Evolutionary conservation across 768 basidiomycete genomes (phyloP).

Genomic region (Auricularia sp.): DNA sequence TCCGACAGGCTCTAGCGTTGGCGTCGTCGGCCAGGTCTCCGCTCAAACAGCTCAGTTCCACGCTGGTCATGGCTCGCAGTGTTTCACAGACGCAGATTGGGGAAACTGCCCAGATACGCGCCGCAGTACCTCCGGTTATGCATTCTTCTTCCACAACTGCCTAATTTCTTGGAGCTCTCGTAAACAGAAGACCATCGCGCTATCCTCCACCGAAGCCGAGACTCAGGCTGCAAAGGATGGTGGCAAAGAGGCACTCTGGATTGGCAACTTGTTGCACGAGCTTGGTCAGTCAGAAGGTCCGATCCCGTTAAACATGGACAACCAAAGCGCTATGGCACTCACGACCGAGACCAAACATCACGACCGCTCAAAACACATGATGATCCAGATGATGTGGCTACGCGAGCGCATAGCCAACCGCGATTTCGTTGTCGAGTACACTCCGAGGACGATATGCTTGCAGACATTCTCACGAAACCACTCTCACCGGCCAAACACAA

Average conservation of each 20-base stretch:
- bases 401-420: not conserved
- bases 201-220: constrained; percentile 21
- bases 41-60: not conserved
- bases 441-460: constrained; percentile 24
- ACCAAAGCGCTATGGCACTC: constrained; percentile 23
- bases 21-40: not conserved
- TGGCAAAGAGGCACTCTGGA: constrained; percentile 9
- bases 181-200: constrained; percentile 17
- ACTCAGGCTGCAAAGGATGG: constrained; percentile 17
- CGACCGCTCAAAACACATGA: constrained; percentile 29
- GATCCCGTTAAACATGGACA: constrained; percentile 11
- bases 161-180: constrained; percentile 18
- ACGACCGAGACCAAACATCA: constrained; percentile 16
- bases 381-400: constrained; percentile 13
- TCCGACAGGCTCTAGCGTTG: not conserved
- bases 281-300: not conserved
- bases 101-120: constrained; percentile 18
- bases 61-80: not conserved
- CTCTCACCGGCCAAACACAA: constrained; percentile 10
- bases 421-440: constrained; percentile 20
- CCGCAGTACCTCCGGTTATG: constrained; percentile 26
- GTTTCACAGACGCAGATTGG: constrained; percentile 21
- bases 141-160: constrained; percentile 16
- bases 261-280: constrained; percentile 10
- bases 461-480: constrained; percentile 34